These are phyloP conservation scores for Boletus tylopilopsis DNA, from an alignment of 768 basidiomycete species.

Conservation along the genomic window DNA sequence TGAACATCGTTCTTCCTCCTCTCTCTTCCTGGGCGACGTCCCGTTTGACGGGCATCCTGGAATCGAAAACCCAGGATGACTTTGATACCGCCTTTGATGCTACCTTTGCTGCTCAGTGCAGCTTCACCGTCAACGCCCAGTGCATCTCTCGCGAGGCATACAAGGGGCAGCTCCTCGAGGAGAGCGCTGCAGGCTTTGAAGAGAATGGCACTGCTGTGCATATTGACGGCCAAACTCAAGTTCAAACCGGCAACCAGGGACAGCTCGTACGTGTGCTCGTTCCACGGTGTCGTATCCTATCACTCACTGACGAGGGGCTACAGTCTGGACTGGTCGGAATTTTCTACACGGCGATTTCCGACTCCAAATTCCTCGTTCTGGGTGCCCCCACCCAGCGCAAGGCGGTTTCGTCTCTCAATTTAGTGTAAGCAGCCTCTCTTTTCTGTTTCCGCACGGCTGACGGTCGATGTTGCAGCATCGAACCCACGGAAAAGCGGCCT, in stretches of 20 bases:
- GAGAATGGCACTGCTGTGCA: slow-evolving; percentile 19
- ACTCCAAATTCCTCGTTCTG: slow-evolving; percentile 31
- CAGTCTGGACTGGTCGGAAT: slow-evolving; percentile 33
- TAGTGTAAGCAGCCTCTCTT: slow-evolving; percentile 29
- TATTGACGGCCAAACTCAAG: slow-evolving; percentile 26
- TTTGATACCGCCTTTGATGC: slow-evolving; percentile 39
- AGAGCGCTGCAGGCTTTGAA: slow-evolving; percentile 21
- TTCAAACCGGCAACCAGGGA: slow-evolving; percentile 25
- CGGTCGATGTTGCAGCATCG: slow-evolving; percentile 17
- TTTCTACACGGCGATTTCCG: slow-evolving; percentile 36
- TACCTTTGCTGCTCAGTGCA: slow-evolving; percentile 36
- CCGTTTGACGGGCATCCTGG: slow-evolving; percentile 36
- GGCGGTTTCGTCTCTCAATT: slow-evolving; percentile 36
- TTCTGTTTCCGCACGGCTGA: no score
- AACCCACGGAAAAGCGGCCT: slow-evolving; percentile 28
- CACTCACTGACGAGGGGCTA: neutral
- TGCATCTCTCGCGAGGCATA: slow-evolving; percentile 37
- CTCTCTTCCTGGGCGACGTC: slow-evolving; percentile 42
- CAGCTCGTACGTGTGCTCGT: slow-evolving; percentile 18
- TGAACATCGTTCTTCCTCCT: slow-evolving; percentile 34
- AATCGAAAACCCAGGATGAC: slow-evolving; percentile 33
- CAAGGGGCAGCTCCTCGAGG: slow-evolving; percentile 32
- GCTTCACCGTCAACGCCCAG: slow-evolving; percentile 41
- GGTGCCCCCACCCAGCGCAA: slow-evolving; percentile 32
- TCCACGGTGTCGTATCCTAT: neutral